Evolutionary conservation across 441 rosid genomes (phyloP).

Genomic region (Geranium incanum): DNA sequence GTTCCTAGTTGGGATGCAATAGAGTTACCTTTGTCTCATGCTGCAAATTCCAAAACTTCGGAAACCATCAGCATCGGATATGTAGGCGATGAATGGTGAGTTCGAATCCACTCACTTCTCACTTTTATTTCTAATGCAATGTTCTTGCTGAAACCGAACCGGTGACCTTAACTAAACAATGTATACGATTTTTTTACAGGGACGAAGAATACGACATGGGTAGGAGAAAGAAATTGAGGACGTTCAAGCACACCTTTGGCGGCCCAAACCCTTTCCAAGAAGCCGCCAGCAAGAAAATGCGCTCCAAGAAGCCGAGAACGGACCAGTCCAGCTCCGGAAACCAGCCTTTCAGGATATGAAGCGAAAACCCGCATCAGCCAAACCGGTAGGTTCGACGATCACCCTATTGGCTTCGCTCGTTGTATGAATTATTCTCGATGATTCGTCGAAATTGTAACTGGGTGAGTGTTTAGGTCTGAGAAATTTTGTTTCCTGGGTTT

Average conservation of each 20-base stretch:
- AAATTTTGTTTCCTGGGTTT: background rate
- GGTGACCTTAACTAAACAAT: background rate
- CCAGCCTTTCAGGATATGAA: slow-evolving; percentile 8
- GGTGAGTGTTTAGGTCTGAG: background rate
- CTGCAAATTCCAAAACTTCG: slow-evolving; percentile 24
- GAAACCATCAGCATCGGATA: slow-evolving; percentile 46
- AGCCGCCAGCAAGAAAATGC: background rate
- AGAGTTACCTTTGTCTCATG: slow-evolving; percentile 26
- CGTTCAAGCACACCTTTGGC: background rate
- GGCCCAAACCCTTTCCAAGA: slow-evolving; percentile 6
- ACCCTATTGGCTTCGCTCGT: background rate
- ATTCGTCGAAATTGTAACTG: background rate
- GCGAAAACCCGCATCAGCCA: background rate
- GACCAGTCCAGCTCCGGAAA: background rate
- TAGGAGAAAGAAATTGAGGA: background rate
- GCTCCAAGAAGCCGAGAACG: background rate
- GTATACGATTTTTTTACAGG: slow-evolving; percentile 1
- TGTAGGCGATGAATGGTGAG: slow-evolving; percentile 86
- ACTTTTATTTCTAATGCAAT: no score
- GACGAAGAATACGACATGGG: slow-evolving; percentile 10
- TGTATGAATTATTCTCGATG: background rate
- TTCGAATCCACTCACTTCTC: slow-evolving; percentile 4
- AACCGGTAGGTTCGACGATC: background rate
- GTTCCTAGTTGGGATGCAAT: slow-evolving; percentile 74
- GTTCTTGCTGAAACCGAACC: background rate